Conservation (phyloP, 2,329 filamentous ascomycete species). For the Trichoderma endophyticum region DNA sequence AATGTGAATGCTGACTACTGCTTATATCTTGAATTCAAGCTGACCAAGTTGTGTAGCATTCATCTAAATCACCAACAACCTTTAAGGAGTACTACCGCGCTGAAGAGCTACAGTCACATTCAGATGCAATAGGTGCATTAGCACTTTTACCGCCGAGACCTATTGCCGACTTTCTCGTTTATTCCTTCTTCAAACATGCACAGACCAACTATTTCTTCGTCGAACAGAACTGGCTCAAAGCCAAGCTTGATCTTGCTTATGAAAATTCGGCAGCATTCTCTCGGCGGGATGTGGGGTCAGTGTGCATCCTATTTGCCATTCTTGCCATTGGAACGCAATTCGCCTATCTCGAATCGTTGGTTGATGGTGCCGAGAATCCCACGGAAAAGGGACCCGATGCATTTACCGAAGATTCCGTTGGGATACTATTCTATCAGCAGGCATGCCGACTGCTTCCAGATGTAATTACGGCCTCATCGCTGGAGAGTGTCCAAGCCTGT, state of each 20-base stretch:
- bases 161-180: slow-evolving; percentile 45
- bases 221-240: slow-evolving; percentile 42
- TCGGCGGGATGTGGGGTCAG: slow-evolving; percentile 40
- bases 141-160: slow-evolving; percentile 45
- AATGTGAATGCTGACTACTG: slow-evolving; percentile 26
- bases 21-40: background rate
- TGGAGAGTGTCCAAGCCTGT: slow-evolving; percentile 57
- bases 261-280: slow-evolving; percentile 36
- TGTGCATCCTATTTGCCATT: slow-evolving; percentile 46
- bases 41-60: slow-evolving; percentile 23
- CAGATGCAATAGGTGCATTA: slow-evolving; percentile 37
- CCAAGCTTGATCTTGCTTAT: slow-evolving; percentile 42
- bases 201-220: slow-evolving; percentile 50
- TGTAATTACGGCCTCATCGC: slow-evolving; percentile 53
- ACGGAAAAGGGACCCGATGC: slow-evolving; percentile 23
- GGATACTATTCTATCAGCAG: slow-evolving; percentile 55
- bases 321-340: slow-evolving; percentile 52
- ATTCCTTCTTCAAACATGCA: slow-evolving; percentile 47
- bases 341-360: slow-evolving; percentile 42
- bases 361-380: slow-evolving; percentile 17
- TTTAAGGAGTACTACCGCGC: slow-evolving; percentile 45
- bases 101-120: slow-evolving; percentile 43
- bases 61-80: slow-evolving; percentile 28
- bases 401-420: slow-evolving; percentile 51
- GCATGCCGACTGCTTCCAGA: slow-evolving; percentile 54